Conservation (phyloP, 1,284 basidiomycete species). For the Ceratobasidium sp. region DNA sequence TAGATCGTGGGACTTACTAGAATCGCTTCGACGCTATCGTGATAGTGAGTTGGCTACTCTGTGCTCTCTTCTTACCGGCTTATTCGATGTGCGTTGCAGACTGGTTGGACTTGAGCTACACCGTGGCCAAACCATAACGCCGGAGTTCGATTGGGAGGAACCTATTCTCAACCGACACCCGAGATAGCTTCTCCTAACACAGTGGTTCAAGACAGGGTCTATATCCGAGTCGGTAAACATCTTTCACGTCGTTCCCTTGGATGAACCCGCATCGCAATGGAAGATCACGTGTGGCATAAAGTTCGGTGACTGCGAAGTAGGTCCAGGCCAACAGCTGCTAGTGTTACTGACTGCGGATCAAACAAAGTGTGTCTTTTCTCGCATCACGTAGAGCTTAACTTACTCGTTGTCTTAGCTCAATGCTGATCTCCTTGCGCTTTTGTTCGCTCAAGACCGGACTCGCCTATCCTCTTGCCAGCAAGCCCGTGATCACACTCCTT, state of each 20-base stretch:
- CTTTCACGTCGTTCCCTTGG: conserved; percentile 18
- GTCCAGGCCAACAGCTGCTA: conserved; percentile 5
- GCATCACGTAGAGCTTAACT: not conserved
- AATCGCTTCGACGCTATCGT: not conserved
- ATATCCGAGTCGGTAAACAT: not conserved
- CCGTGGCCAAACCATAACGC: not conserved
- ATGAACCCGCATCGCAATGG: conserved; percentile 7
- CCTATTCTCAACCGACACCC: conserved; percentile 2
- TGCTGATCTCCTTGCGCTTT: not conserved
- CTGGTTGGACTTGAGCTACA: conserved; percentile 12
- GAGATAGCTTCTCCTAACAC: not conserved
- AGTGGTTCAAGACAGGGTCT: not conserved
- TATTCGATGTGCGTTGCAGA: not conserved
- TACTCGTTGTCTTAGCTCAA: not conserved
- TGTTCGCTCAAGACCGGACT: conserved; percentile 26
- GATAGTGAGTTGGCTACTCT: not conserved
- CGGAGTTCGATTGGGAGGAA: not conserved
- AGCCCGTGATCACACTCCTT: not conserved
- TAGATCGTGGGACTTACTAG: not conserved
- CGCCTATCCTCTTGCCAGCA: conserved; percentile 15
- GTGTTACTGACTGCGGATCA: not conserved
- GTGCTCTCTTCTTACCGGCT: not conserved
- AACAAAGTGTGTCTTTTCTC: not conserved
- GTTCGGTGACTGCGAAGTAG: conserved; percentile 3
- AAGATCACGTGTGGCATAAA: not conserved